Base-by-base conservation (phyloP, 73 alveolate genomes). In the Paramecium caudatum region DNA sequence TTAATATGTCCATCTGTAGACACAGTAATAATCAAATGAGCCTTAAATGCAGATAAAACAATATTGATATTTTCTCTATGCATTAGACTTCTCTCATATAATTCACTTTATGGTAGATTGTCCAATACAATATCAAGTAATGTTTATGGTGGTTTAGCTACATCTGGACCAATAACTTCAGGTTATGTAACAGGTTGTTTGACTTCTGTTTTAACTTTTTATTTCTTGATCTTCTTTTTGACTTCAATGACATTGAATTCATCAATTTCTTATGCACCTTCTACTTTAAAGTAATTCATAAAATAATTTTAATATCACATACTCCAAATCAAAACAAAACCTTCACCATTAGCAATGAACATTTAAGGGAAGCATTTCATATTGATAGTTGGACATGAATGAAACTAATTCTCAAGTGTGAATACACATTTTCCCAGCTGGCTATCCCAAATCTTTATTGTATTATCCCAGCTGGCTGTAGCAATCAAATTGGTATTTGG, bases 401-500 rank as follows among this genome's bases (percentile, higher is more conserved):
- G 78, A 50, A 50, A 50, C 21, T 50, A 39, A 50, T 50, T 50
- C 36, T 50, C 78, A 16, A 50, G 41, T 25, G 78, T 50, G 15
- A 25, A 50, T 19, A 50, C 4, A 50, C 78, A 50, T 19, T 50
- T 50, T 50, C 78, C 78, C 21, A 16, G 21, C 30, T 50, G 7
- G 1, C 21, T 50, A 91, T 96, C 93, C 99, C 99, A 98, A 47
- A 97, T 65, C 83, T 96, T 96, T 7, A 98, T 91, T 1, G 97
- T 80, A 84, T 91, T 94, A 84, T 98, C 99, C 17, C 99, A 96
- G 30, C 98, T 84, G 8, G 98, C 97, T 47, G 99, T 93, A n/a
- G 97, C 99, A n/a, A 98, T 90, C 25, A 97, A 81, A 91, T 96
- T 95, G 12, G 97, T 99, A 48, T 93, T 92, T 1, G 98, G 99